These are phyloP conservation scores for Anthracocystis walkeri DNA, from an alignment of 1,284 basidiomycete species.

Conservation along the genomic window DNA sequence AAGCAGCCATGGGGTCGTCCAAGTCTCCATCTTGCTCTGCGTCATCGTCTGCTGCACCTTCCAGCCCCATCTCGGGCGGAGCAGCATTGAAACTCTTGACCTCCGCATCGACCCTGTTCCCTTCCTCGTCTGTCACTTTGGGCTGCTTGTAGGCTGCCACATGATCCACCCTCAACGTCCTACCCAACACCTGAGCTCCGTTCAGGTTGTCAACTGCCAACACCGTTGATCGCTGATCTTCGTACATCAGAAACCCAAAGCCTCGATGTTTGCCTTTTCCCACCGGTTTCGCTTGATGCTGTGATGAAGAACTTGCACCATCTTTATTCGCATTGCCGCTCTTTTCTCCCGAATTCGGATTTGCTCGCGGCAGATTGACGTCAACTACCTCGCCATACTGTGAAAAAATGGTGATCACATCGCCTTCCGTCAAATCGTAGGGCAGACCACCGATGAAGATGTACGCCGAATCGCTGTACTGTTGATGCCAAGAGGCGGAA, in stretches of 20 bases:
- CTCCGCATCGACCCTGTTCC: constrained; percentile 87
- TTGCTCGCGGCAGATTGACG: constrained; percentile 80
- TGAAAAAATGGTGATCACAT: constrained; percentile 96
- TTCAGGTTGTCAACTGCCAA: constrained; percentile 99
- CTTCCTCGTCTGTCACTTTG: constrained; percentile 80
- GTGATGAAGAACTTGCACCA: background rate
- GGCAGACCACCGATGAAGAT: constrained; percentile 80
- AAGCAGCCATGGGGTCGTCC: constrained; percentile 97
- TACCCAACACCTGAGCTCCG: constrained; percentile 86
- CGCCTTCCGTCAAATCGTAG: constrained; percentile 85
- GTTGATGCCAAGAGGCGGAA: constrained; percentile 91
- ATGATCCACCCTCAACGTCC: constrained; percentile 89
- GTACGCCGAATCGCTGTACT: constrained; percentile 97
- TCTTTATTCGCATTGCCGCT: background rate
- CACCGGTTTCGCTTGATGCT: constrained; percentile 1
- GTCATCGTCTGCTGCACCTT: constrained; percentile 31
- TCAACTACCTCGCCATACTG: constrained; percentile 98
- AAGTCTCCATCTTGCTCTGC: constrained; percentile 78
- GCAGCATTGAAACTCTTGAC: constrained; percentile 63
- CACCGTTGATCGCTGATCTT: constrained; percentile 94
- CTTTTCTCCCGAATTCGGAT: constrained; percentile 6
- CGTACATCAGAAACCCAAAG: constrained; percentile 98
- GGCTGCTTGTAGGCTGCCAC: constrained; percentile 90
- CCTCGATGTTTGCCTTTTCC: constrained; percentile 73
- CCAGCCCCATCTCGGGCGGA: constrained; percentile 24